Percentiles rank a stretch among this genome's conserved stretches.
Evolutionary conservation across 345 rosid genomes (phyloP).

Genomic region (Dipteronia dyeriana): DNA sequence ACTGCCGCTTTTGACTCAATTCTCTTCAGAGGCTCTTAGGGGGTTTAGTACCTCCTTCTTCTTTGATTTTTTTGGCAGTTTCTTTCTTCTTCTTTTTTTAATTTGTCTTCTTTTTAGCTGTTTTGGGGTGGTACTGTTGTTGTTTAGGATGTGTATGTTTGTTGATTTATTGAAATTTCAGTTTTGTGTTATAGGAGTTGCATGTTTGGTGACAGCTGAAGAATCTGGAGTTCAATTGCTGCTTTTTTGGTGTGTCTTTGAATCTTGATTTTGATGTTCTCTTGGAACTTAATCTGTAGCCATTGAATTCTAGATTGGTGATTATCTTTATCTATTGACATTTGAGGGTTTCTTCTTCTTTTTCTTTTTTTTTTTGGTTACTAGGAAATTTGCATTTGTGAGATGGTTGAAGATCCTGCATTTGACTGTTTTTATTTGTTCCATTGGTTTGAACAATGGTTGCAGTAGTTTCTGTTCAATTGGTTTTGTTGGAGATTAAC

Average conservation of each 20-base stretch:
- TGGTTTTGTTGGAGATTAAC: neutral
- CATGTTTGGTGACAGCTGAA: neutral
- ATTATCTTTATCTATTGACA: too few species aligned
- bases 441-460: too few species aligned
- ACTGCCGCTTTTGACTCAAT: neutral
- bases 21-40: neutral
- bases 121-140: neutral
- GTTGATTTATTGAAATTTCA: neutral
- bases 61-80: too few species aligned
- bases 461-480: neutral
- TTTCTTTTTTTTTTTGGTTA: slow-evolving; percentile 5
- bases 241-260: neutral
- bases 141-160: slow-evolving; percentile 1
- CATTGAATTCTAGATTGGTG: neutral
- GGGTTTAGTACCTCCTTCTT: neutral
- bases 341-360: neutral
- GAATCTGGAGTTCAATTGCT: neutral
- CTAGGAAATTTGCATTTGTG: neutral
- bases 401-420: neutral
- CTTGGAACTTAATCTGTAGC: neutral
- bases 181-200: neutral
- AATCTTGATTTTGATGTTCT: neutral
- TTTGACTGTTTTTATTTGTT: too few species aligned
- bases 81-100: neutral
- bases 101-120: neutral